Conservation (phyloP, 1,284 basidiomycete genomes). For the Ceratobasidium sp. region DNA sequence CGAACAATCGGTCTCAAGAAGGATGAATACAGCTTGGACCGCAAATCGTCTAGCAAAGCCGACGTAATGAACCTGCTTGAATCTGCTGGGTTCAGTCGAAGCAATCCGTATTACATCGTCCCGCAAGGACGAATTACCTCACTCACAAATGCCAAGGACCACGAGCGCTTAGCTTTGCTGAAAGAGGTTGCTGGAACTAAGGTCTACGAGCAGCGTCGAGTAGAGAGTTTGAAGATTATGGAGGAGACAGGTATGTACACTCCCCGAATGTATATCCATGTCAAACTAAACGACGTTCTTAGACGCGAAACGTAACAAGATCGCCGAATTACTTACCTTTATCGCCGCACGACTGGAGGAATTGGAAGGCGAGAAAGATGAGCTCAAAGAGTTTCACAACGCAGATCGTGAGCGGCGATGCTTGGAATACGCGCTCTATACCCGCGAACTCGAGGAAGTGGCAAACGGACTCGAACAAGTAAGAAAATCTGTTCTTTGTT, state of each 20-base stretch:
- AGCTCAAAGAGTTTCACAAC: conserved; percentile 95
- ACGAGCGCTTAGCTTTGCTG: conserved; percentile 90
- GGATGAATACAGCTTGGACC: conserved; percentile 98
- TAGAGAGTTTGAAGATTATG: conserved; percentile 96
- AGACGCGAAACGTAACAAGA: conserved; percentile 91
- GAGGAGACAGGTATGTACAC: conserved; percentile 79
- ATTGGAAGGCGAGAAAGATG: conserved; percentile 97
- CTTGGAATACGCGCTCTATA: conserved; percentile 95
- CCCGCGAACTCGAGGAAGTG: conserved; percentile 91
- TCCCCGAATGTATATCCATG: background rate
- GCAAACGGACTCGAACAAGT: conserved; percentile 81
- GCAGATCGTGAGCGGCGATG: conserved; percentile 96
- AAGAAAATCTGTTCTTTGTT: conserved; percentile 33
- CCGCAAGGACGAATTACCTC: conserved; percentile 98
- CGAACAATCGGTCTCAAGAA: conserved; percentile 98
- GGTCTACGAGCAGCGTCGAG: conserved; percentile 95
- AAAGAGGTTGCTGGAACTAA: conserved; percentile 99
- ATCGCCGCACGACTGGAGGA: conserved; percentile 92
- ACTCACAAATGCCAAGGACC: conserved; percentile 96
- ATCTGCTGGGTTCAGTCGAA: conserved; percentile 95
- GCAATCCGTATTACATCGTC: conserved; percentile 99
- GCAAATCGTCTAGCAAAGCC: conserved; percentile 94
- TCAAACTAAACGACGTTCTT: conserved; percentile 27
- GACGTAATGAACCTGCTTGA: conserved; percentile 98
- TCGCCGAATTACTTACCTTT: conserved; percentile 89